These are phyloP conservation scores for Symbiodinium pilosum DNA, from an alignment of 73 alveolate genomes.

Conservation along the genomic window DNA sequence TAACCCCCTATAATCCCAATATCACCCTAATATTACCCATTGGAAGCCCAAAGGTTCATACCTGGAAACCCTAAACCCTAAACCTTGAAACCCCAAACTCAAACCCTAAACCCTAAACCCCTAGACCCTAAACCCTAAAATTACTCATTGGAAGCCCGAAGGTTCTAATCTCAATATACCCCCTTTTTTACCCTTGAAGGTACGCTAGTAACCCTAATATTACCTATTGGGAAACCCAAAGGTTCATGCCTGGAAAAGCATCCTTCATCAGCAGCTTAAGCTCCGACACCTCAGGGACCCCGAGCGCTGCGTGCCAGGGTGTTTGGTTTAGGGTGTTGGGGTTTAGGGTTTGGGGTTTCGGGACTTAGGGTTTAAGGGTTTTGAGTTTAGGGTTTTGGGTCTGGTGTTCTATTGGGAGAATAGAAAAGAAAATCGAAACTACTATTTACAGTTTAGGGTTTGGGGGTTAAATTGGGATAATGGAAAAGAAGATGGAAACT, in stretches of 20 bases:
- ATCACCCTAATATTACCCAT: too few relatives aligned
- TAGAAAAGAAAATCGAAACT: neutral
- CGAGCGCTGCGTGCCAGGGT: neutral
- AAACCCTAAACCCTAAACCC: neutral
- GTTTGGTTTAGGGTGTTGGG: neutral
- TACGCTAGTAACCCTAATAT: too few relatives aligned
- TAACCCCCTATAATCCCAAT: too few relatives aligned
- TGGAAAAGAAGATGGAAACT: neutral
- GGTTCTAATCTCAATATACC: too few relatives aligned
- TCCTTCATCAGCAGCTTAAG: neutral
- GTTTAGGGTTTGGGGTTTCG: neutral
- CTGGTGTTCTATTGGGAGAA: too few relatives aligned
- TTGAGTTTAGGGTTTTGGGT: neutral
- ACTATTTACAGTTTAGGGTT: neutral
- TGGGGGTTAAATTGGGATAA: neutral
- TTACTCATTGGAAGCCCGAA: too few relatives aligned
- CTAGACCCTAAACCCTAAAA: neutral
- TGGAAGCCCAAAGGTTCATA: neutral
- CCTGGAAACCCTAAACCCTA: neutral
- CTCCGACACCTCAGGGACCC: neutral
- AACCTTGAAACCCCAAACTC: neutral
- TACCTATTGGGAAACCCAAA: too few relatives aligned
- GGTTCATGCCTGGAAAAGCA: conserved; percentile 28
- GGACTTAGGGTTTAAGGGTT: neutral
- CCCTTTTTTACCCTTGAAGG: too few relatives aligned